Conservation (phyloP, 192 early-diverging fungal genomes). For the Coemansia sp. region DNA sequence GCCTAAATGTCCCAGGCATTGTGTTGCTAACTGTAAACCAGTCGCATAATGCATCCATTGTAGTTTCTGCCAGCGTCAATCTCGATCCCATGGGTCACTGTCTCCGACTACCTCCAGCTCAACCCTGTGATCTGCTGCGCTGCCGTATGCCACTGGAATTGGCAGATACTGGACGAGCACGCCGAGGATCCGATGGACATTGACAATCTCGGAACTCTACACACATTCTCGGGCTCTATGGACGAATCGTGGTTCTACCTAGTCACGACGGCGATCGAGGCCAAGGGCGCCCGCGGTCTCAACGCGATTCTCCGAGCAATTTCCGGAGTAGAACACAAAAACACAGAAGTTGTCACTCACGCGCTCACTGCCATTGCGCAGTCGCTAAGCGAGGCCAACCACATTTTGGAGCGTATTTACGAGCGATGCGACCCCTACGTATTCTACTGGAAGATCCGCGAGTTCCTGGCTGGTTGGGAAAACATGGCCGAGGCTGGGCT, state of each 20-base stretch:
- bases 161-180: slow-evolving; percentile 69
- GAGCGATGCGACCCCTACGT: slow-evolving; percentile 93
- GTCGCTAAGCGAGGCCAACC: slow-evolving; percentile 57
- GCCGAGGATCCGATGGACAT: slow-evolving; percentile 68
- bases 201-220: slow-evolving; percentile 74
- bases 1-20: not conserved
- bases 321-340: slow-evolving; percentile 57
- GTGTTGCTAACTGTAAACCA: not conserved
- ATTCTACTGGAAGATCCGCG: slow-evolving; percentile 91
- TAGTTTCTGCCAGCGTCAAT: slow-evolving; percentile 70
- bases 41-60: not conserved
- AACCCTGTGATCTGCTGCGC: slow-evolving; percentile 88
- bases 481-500: slow-evolving; percentile 83
- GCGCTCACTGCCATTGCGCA: slow-evolving; percentile 59
- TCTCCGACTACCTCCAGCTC: slow-evolving; percentile 73
- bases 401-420: slow-evolving; percentile 73
- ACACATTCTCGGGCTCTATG: slow-evolving; percentile 80
- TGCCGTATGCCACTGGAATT: slow-evolving; percentile 89
- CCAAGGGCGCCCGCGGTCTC: slow-evolving; percentile 65
- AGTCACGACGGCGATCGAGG: slow-evolving; percentile 85
- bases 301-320: slow-evolving; percentile 70
- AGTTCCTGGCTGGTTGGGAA: slow-evolving; percentile 89
- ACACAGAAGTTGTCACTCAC: slow-evolving; percentile 43
- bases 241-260: slow-evolving; percentile 99
- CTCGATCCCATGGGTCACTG: slow-evolving; percentile 79